phyloP scores from a whole-genome alignment of 164 flowering plant genomes.

The Houttuynia cordata region DNA sequence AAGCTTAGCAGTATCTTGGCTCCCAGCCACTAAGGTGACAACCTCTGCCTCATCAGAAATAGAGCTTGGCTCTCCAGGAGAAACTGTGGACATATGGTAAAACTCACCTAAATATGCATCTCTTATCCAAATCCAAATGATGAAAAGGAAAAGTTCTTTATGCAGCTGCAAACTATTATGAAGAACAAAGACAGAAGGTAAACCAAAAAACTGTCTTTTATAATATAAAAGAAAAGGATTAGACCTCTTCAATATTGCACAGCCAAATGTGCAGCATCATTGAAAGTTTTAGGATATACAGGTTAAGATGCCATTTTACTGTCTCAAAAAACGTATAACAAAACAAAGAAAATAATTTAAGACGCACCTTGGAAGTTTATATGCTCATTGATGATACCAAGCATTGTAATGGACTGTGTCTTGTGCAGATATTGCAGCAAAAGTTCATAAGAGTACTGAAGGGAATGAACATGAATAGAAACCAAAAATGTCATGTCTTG shows the following conservation, averaged over 20 bases:
- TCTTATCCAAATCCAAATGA: too few relatives aligned
- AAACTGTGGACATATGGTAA: constrained; percentile 34
- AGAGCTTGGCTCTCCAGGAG: constrained; percentile 80
- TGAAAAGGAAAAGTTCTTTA: too few relatives aligned
- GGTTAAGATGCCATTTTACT: not conserved
- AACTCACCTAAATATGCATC: too few relatives aligned
- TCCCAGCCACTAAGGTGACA: constrained; percentile 55
- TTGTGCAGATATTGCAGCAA: constrained; percentile 84
- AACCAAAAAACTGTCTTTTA: too few relatives aligned
- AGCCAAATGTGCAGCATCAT: too few relatives aligned
- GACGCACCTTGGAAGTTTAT: constrained; percentile 73
- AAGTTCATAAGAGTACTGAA: constrained; percentile 82
- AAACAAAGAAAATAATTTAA: not conserved
- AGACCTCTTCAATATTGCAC: too few relatives aligned
- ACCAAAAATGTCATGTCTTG: not conserved
- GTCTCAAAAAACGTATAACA: not conserved
- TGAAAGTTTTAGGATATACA: too few relatives aligned
- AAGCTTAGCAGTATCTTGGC: constrained; percentile 64
- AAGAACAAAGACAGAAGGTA: too few relatives aligned
- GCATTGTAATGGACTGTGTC: constrained; percentile 64
- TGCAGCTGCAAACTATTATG: too few relatives aligned
- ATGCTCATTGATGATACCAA: constrained; percentile 89
- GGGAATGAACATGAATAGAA: constrained; percentile 3
- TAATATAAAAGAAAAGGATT: too few relatives aligned
- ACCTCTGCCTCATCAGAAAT: constrained; percentile 80